phyloP scores from a whole-genome alignment of 805 yeast genomes.

The Nakazawaea holstii region DNA sequence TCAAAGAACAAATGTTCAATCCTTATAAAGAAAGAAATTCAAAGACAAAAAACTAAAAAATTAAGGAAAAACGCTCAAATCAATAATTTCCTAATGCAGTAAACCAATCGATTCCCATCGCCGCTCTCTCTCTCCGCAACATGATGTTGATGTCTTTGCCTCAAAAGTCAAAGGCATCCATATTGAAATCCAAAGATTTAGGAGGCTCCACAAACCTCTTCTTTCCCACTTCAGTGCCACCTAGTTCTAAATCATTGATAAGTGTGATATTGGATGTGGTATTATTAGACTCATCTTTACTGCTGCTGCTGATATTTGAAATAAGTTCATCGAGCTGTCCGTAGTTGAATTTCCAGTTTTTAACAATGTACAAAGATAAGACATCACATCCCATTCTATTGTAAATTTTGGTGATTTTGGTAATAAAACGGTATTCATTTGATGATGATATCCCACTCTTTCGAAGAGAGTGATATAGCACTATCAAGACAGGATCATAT shows the following conservation, averaged over 20 bases:
- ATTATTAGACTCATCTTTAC: neutral
- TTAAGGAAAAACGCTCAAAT: neutral
- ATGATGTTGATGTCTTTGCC: neutral
- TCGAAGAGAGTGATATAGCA: constrained; percentile 60
- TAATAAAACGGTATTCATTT: constrained; percentile 57
- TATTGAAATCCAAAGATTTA: constrained; percentile 64
- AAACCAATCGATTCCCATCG: neutral
- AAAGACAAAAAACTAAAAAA: neutral
- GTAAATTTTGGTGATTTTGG: constrained; percentile 62
- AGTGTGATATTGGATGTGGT: neutral
- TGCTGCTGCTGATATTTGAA: neutral
- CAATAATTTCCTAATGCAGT: constrained; percentile 3
- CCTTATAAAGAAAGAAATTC: neutral
- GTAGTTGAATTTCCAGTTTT: constrained; percentile 58
- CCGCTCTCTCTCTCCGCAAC: too few species aligned
- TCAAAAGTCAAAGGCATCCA: constrained; percentile 65
- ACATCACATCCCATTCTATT: constrained; percentile 90
- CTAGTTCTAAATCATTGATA: constrained; percentile 4
- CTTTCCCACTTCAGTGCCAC: neutral
- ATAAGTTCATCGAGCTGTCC: constrained; percentile 11
- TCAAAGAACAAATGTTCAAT: too few species aligned
- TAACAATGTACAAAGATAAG: constrained; percentile 55
- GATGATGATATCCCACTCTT: constrained; percentile 33
- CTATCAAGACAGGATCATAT: constrained; percentile 79
- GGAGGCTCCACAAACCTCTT: constrained; percentile 6